Evolutionary conservation across 2,329 filamentous ascomycete genomes (phyloP), one percentile per base, ranked within the genome.

Genomic region (Geosmithia putterillii): DNA sequence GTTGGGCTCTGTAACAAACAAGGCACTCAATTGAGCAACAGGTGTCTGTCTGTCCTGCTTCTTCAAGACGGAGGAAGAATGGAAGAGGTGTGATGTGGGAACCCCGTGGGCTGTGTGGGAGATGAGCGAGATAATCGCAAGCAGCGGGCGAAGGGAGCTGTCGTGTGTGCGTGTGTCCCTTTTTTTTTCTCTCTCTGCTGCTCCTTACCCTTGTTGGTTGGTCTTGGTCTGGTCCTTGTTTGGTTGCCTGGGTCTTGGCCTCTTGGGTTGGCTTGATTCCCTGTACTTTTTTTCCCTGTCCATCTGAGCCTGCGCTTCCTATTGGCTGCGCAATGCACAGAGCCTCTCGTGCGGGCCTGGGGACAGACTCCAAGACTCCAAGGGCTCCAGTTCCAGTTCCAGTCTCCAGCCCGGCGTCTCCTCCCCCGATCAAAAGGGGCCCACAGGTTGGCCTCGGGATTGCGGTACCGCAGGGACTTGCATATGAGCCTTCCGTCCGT

Each of bases 1-100:
- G 25, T 42, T 22, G 9, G 53, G 57, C 52, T 53, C 37, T 22
- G 18, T 40, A 18, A 21, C 32, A 10, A 23, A 28, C 25, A 38
- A 38, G 7, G 10, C n/a, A 18, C n/a, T 18, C 35, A 38, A 18
- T 38, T 38, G n/a, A 18, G 7, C n/a, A 18, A 20, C 4, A 38
- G 35, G n/a, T n/a, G n/a, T n/a, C n/a, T 32, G 28, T 32, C 15
- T 32, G 28, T 32, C 8, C 28, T 32, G 28, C 28, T 8, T 15
- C 8, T 32, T 32, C n/a, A 39, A 8, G 18, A 39, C 25, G 12
- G 39, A n/a, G 21, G 6, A 21, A 42, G 9, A 36, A 42, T 14
- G 15, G 21, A 20, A 41, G 39, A 28, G 23, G 9, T n/a, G 38
- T 8, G 35, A 37, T 18, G 19, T 12, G 18, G n/a, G 35, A 12